These are phyloP conservation scores for Trichoderma koningii DNA, from an alignment of 2,329 filamentous ascomycete genomes.

Conservation along the genomic window DNA sequence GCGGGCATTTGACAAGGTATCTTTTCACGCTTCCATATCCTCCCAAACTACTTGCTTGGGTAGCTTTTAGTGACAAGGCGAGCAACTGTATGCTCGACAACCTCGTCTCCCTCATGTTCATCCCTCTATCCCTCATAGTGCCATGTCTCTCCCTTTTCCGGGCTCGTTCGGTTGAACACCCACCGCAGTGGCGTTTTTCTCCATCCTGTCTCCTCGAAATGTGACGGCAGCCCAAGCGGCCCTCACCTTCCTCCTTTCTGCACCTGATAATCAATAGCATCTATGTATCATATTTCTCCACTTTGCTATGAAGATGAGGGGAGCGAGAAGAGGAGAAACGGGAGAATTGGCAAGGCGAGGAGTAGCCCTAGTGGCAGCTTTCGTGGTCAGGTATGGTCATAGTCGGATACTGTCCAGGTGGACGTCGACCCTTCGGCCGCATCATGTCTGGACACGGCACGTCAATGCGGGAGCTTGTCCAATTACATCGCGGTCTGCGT, in stretches of 20 bases:
- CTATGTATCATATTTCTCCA: slow-evolving; percentile 21
- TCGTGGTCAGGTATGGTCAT: neutral
- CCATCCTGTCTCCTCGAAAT: slow-evolving; percentile 27
- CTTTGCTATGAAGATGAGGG: slow-evolving; percentile 15
- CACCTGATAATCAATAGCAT: neutral
- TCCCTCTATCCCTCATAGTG: slow-evolving; percentile 14
- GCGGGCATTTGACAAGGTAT: neutral
- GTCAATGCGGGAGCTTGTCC: neutral
- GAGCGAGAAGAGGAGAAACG: slow-evolving; percentile 16
- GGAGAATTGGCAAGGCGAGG: neutral
- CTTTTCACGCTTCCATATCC: neutral
- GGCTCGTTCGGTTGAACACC: neutral
- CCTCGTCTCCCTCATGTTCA: slow-evolving; percentile 9
- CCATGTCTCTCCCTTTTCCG: slow-evolving; percentile 9
- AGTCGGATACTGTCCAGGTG: slow-evolving; percentile 13
- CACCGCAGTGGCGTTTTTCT: neutral
- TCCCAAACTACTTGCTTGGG: neutral
- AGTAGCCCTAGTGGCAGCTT: slow-evolving; percentile 11
- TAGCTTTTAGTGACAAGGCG: slow-evolving; percentile 2
- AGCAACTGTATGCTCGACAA: slow-evolving; percentile 3
- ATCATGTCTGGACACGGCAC: slow-evolving; percentile 7
- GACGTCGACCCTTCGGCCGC: neutral
- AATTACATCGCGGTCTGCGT: neutral
- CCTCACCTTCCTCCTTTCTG: slow-evolving; percentile 11
- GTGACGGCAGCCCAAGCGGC: slow-evolving; percentile 21